Conservation (phyloP, 2,329 filamentous ascomycete species). For the Fusarium beomiforme region DNA sequence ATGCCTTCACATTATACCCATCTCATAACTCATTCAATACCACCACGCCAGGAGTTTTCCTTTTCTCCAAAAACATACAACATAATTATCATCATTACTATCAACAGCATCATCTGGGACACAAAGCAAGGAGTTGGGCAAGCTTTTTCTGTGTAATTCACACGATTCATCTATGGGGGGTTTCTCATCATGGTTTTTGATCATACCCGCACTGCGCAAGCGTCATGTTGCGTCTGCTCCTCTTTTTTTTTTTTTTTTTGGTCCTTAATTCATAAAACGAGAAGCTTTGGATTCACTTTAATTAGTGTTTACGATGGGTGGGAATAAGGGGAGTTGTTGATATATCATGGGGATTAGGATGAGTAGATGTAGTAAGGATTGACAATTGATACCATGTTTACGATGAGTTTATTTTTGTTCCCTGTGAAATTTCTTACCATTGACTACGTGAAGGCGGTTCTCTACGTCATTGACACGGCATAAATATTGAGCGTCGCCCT, state of each 20-base stretch:
- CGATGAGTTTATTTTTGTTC: background rate
- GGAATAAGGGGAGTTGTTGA: slow-evolving; percentile 22
- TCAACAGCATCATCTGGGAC: slow-evolving; percentile 35
- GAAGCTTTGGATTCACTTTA: slow-evolving; percentile 21
- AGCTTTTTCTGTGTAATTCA: slow-evolving; percentile 31
- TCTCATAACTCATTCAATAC: slow-evolving; percentile 9
- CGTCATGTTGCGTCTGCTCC: slow-evolving; percentile 7
- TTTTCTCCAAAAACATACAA: slow-evolving; percentile 9
- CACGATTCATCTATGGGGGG: slow-evolving; percentile 16
- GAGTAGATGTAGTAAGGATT: slow-evolving; percentile 29
- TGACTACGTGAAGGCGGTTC: background rate
- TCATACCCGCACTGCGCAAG: slow-evolving; percentile 31
- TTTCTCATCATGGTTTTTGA: slow-evolving; percentile 22
- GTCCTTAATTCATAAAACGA: slow-evolving; percentile 7
- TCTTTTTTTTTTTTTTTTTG: no score
- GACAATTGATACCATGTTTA: slow-evolving; percentile 42
- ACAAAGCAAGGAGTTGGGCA: slow-evolving; percentile 43
- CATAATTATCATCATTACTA: slow-evolving; percentile 30
- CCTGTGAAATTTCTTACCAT: background rate
- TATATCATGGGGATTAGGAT: slow-evolving; percentile 10
- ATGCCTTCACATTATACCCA: slow-evolving; percentile 32
- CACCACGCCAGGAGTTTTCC: background rate
- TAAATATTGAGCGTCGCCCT: background rate
- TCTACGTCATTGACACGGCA: accelerated
- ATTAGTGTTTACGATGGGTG: slow-evolving; percentile 14